phyloP scores from a whole-genome alignment of 169 alveolate genomes.

The Perkinsus marinus region DNA sequence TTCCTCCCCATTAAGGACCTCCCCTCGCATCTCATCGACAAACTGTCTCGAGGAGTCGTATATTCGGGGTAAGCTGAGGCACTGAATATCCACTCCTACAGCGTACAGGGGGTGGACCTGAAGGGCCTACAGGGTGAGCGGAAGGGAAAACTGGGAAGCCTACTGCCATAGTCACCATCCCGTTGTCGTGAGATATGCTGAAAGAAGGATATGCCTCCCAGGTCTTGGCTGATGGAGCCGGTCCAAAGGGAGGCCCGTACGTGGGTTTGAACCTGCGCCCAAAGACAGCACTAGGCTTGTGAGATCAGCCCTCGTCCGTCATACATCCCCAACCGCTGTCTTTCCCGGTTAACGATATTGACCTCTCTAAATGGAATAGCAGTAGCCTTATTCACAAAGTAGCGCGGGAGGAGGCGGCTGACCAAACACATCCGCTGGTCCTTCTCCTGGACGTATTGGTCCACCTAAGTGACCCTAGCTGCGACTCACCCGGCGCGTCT shows the following conservation, averaged over 20 bases:
- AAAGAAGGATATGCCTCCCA: neutral
- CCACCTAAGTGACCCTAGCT: too few species aligned
- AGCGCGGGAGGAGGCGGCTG: neutral
- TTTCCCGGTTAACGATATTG: neutral
- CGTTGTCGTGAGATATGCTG: neutral
- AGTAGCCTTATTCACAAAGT: neutral
- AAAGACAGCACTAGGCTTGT: too few species aligned
- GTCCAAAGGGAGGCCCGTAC: neutral
- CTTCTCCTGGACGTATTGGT: neutral
- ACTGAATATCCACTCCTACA: neutral
- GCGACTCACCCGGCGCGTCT: too few species aligned
- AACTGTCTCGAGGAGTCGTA: neutral
- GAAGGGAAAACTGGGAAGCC: too few species aligned
- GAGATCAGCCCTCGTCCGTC: too few species aligned
- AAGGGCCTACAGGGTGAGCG: neutral
- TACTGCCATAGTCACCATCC: neutral
- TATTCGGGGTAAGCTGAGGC: neutral
- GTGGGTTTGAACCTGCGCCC: neutral
- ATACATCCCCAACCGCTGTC: neutral
- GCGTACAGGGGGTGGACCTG: neutral
- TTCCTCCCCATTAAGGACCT: neutral
- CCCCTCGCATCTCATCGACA: neutral
- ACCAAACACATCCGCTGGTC: neutral
- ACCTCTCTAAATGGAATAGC: neutral
- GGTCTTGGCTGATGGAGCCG: neutral